phyloP scores from a whole-genome alignment of 768 basidiomycete species.

The Rhodotorula kratochvilovae region DNA sequence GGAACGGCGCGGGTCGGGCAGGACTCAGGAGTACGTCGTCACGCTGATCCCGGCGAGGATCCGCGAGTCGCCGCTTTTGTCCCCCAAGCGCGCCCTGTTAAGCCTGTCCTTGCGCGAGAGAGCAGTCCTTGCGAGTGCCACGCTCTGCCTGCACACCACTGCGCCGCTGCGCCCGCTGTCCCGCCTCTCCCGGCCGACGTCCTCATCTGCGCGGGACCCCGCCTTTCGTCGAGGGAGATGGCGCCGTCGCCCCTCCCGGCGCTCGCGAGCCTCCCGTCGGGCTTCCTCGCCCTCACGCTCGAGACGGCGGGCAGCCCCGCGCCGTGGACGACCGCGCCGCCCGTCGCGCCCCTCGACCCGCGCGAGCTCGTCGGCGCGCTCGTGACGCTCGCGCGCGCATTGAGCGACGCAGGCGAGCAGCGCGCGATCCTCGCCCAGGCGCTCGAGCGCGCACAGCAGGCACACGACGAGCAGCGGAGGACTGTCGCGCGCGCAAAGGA shows the following conservation, averaged over 20 bases:
- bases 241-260: not conserved
- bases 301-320: constrained; percentile 12
- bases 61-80: too few relatives aligned
- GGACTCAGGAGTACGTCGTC: too few relatives aligned
- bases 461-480: not conserved
- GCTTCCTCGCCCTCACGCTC: constrained; percentile 13
- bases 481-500: constrained; percentile 1
- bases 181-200: too few relatives aligned
- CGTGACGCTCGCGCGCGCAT: constrained; percentile 18
- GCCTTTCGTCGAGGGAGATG: not conserved
- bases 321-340: constrained; percentile 7
- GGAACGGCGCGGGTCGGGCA: too few relatives aligned
- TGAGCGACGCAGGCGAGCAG: constrained; percentile 5
- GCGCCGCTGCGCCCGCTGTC: too few relatives aligned
- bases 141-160: too few relatives aligned
- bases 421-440: not conserved
- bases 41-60: too few relatives aligned
- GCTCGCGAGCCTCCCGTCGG: not conserved
- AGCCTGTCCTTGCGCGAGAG: too few relatives aligned
- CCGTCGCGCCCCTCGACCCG: constrained; percentile 3
- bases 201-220: not conserved
- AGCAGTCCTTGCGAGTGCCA: too few relatives aligned
- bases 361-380: constrained; percentile 19
- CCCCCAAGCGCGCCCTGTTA: too few relatives aligned
- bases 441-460: not conserved